These are phyloP conservation scores for Marasmius sp. DNA, from an alignment of 1,284 basidiomycete genomes.

Conservation along the genomic window DNA sequence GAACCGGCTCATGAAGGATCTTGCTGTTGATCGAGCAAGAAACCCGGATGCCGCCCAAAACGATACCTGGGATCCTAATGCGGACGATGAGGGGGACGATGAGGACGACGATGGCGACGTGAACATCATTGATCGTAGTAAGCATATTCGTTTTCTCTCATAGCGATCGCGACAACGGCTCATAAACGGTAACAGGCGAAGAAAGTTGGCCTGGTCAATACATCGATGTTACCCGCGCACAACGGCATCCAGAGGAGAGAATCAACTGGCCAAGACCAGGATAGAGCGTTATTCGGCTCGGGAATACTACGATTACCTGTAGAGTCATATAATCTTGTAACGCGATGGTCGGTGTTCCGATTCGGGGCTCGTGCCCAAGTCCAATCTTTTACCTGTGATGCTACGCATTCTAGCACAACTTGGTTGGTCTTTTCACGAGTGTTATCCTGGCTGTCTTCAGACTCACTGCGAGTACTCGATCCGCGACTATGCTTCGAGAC, in stretches of 20 bases:
- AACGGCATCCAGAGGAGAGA: conserved; percentile 48
- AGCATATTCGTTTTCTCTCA: conserved; percentile 27
- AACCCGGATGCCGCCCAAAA: conserved; percentile 5
- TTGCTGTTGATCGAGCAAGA: conserved; percentile 11
- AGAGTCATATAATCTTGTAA: no score
- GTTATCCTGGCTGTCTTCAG: no score
- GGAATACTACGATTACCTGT: no score
- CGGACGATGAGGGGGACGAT: conserved; percentile 53
- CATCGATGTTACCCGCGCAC: conserved; percentile 60
- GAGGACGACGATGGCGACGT: conserved; percentile 62
- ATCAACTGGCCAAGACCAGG: conserved; percentile 68
- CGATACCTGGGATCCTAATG: conserved; percentile 46
- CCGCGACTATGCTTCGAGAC: no score
- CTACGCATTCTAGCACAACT: no score
- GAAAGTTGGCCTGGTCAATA: conserved; percentile 70
- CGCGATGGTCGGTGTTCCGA: no score
- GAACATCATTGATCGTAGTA: conserved; percentile 69
- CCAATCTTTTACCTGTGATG: no score
- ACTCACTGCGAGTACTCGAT: no score
- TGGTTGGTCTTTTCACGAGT: no score
- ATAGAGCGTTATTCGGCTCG: conserved; percentile 18
- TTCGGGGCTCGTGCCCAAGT: no score
- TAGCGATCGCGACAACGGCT: background rate
- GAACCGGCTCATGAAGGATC: conserved; percentile 12
- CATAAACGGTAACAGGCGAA: conserved; percentile 42